Evolutionary conservation across 495 filamentous ascomycete species (phyloP), one percentile per base, ranked within the genome.

Genomic region (Aspergillus funiculosus): DNA sequence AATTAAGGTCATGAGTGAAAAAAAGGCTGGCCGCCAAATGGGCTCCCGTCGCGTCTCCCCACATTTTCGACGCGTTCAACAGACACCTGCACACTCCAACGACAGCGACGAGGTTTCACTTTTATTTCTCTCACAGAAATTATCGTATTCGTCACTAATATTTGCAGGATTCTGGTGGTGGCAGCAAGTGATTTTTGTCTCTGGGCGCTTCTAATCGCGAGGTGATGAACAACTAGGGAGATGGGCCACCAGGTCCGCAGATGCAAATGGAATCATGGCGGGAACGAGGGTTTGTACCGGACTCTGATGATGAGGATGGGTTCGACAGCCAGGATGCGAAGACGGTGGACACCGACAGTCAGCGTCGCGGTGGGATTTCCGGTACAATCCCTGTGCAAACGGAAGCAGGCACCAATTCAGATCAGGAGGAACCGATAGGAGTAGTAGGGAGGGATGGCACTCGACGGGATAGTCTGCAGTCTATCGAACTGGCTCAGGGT

Each of bases 181-280:
- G n/a, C n/a, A n/a, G n/a, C n/a, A n/a, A n/a, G 10, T 26, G 21
- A 37, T 10, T 19, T 21, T 6, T 22, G 9, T 11, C 17, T 21
- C 3, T 19, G 13, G 17, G 14, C 5, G 31, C 6, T 46, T 35
- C 11, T 50, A 26, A 18, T 29, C 20, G 35, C 32, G 46, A 36
- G 42, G 57, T 45, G 31, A 68, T 68, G 67, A 56, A 40, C 20
- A 35, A 17, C 30, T 69, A 63, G 50, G 61, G 69, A 61, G 39
- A 73, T 71, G 69, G 67, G 63, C 56, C 43, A 63, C 57, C 54
- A 53, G 50, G 60, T 56, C 61, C 61, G 31, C 59, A 52, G 43
- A 61, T 57, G 61, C 67, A 69, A 64, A 81, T 80, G 77, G 69
- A 77, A 72, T 72, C 71, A 71, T 82, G 79, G 79, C 71, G 71